Evolutionary conservation across 1,284 basidiomycete genomes (phyloP).

Genomic region (Tetrapyrgos nigripes): DNA sequence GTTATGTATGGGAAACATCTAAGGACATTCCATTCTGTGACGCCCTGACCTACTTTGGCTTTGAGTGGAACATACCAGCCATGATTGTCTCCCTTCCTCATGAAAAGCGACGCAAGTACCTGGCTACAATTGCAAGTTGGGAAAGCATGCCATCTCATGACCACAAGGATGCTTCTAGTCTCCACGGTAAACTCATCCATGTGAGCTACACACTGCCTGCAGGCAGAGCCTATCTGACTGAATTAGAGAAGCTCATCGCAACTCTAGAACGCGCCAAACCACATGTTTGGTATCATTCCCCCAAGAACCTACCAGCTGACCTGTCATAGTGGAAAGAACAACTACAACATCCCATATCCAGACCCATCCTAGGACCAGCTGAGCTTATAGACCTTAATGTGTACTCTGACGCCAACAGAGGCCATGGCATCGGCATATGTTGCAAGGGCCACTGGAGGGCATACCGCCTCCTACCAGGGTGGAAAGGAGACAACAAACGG

Average conservation of each 20-base stretch:
- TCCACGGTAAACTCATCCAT: conserved; percentile 44
- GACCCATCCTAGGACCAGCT: conserved; percentile 34
- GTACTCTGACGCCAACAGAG: conserved; percentile 51
- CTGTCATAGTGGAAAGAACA: conserved; percentile 44
- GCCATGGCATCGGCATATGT: conserved; percentile 42
- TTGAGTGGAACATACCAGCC: conserved; percentile 36
- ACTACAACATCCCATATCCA: conserved; percentile 20
- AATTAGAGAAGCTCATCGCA: conserved; percentile 33
- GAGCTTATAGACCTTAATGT: conserved; percentile 34
- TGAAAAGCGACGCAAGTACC: conserved; percentile 36
- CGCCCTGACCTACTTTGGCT: conserved; percentile 34
- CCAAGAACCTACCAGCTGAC: conserved; percentile 23
- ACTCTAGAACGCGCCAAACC: conserved; percentile 25
- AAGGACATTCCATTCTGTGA: conserved; percentile 37
- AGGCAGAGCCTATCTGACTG: conserved; percentile 38
- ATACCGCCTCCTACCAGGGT: conserved; percentile 41
- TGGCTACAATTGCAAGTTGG: conserved; percentile 27
- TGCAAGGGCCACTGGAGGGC: conserved; percentile 40
- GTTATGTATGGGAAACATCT: conserved; percentile 37
- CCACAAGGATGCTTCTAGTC: conserved; percentile 31
- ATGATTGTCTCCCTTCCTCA: conserved; percentile 27
- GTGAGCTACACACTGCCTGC: conserved; percentile 30
- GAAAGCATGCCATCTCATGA: conserved; percentile 9
- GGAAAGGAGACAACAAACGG: conserved; percentile 28
- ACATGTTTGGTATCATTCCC: conserved; percentile 26